Conservation (phyloP, 2,329 filamentous ascomycete species). For the Ophiostoma perfectum region DNA sequence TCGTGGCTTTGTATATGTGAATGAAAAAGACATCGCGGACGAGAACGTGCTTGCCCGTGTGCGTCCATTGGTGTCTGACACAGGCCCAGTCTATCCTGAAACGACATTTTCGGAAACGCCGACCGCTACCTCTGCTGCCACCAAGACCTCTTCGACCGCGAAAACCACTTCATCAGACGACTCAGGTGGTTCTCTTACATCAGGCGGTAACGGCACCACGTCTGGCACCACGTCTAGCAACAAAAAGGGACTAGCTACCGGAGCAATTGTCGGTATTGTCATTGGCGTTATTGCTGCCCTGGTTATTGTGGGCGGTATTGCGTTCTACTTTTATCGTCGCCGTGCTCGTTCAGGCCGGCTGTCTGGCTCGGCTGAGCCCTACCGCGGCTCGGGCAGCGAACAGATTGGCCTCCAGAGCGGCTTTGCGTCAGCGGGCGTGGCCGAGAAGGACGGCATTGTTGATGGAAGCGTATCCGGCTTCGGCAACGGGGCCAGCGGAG, state of each 20-base stretch:
- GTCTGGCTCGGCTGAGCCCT: not conserved
- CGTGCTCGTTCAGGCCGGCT: conserved; percentile 25
- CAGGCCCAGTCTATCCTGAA: too few species aligned
- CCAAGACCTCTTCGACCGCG: too few species aligned
- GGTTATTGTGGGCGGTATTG: conserved; percentile 34
- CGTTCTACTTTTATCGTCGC: conserved; percentile 43
- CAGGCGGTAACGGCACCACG: not conserved
- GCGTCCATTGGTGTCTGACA: too few species aligned
- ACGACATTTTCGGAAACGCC: too few species aligned
- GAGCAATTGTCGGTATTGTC: conserved; percentile 46
- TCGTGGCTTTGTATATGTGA: too few species aligned
- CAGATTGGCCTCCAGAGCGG: conserved; percentile 11
- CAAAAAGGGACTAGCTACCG: conserved; percentile 34
- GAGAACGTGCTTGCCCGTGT: too few species aligned
- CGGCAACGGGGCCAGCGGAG: not conserved
- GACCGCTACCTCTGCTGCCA: too few species aligned
- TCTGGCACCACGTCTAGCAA: not conserved
- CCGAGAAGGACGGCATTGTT: not conserved
- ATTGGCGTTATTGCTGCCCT: conserved; percentile 39
- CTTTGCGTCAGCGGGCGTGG: not conserved
- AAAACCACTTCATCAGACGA: too few species aligned
- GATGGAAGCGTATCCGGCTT: not conserved
- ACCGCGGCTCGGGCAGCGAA: conserved; percentile 10
- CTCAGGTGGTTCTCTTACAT: not conserved
- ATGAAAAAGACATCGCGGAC: too few species aligned